Percentiles rank a stretch among this genome's conserved stretches.
Conservation (phyloP, 2,329 filamentous ascomycete genomes). For the Cadophora sp. region DNA sequence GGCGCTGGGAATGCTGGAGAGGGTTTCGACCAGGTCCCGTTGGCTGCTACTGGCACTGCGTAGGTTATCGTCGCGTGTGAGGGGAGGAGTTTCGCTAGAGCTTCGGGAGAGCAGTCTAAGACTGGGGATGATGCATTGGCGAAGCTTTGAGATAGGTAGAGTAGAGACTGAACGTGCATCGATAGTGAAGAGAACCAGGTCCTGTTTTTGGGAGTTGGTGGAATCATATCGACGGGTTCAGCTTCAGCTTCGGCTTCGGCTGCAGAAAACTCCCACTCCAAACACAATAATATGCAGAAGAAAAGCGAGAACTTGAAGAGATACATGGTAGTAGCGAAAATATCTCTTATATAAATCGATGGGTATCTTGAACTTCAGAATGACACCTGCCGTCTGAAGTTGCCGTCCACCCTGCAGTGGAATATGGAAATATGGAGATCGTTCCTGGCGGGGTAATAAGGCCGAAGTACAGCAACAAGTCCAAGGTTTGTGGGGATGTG, state of each 20-base stretch:
- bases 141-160: slow-evolving; percentile 11
- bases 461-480: no score
- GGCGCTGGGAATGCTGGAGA: slow-evolving; percentile 44
- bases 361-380: not conserved
- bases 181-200: slow-evolving; percentile 21
- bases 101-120: slow-evolving; percentile 24
- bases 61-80: slow-evolving; percentile 23
- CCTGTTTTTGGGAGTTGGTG: not conserved
- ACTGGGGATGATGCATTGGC: not conserved
- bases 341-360: not conserved
- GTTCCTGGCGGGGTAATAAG: slow-evolving; percentile 7
- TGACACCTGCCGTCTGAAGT: not conserved
- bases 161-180: slow-evolving; percentile 14
- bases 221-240: not conserved
- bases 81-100: slow-evolving; percentile 23
- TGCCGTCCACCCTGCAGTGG: not conserved
- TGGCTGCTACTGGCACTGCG: slow-evolving; percentile 22
- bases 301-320: not conserved
- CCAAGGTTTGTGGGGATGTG: not conserved
- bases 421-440: not conserved
- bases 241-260: not conserved
- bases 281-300: not conserved
- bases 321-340: not conserved
- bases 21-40: slow-evolving; percentile 26
- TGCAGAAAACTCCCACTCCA: not conserved